Conservation (phyloP, 129 eudicot genomes). For the sunflower (Helianthus annuus) region HanXRQr2.0-SUNRISE NC_035448.2:197811309-197811808, state of each 20-base stretch:
- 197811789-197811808: too few species aligned
- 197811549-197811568: conserved; percentile 48
- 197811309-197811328: conserved; percentile 64
- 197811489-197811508: conserved; percentile 28
- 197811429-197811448: conserved; percentile 58
- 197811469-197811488: conserved; percentile 9
- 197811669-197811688: too few species aligned
- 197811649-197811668: too few species aligned
- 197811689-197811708: too few species aligned
- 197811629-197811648: too few species aligned
- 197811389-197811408: conserved; percentile 61
- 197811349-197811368: conserved; percentile 48
- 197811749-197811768: too few species aligned
- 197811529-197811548: conserved; percentile 45
- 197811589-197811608: neutral
- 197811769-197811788: too few species aligned
- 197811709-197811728: too few species aligned
- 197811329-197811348: conserved; percentile 59
- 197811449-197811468: neutral
- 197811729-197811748: too few species aligned
- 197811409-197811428: conserved; percentile 63
- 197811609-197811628: too few species aligned
- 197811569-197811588: conserved; percentile 45
- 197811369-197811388: conserved; percentile 71
- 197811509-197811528: conserved; percentile 41